Base-by-base conservation (phyloP, 2,329 filamentous ascomycete species). In the Trichoderma arundinaceum region DNA sequence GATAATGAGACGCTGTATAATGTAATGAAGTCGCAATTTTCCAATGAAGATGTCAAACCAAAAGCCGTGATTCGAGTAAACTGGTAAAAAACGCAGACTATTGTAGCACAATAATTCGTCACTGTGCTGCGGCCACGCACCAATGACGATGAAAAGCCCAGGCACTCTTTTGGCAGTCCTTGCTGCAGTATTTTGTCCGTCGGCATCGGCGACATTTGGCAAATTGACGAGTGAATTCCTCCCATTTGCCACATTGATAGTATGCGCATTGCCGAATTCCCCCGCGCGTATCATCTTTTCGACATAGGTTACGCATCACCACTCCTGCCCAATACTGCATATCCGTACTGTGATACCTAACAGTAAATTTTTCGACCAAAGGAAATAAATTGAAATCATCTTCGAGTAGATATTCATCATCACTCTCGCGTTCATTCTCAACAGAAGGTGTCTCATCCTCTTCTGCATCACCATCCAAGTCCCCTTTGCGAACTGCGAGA, bases 261-360 rank as follows among this genome's bases (percentile, higher is more conserved):
- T 97, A 97, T 62, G 95, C 95, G 77, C 95, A 99, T 77, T 99
- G 95, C 65, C 95, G 86, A 71, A 99, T 98, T 66, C 95, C 95
- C 48, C 95, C 95, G 54, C 92, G 87, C 10, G 91, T 92, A 75
- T 99, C 95, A 76, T 99, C 95, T 80, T 99, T 99, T 69, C 95
- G 92, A 83, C 95, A 99, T 57, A 99, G 86, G 76, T 99, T 99
- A 69, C 95, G 88, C 95, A 99, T 99, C 52, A 99, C 95, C 15
- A 99, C 95, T 68, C 94, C 95, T 17, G 95, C 95, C 95, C 95
- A 99, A 81, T 99, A 99, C 77, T 97, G 94, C 95, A 99, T 99
- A 76, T 97, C 94, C 67, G 92, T 92, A 69, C 92, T 93, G 79
- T 97, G 92, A 75, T 97, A 93, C 69, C 95, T 89, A 35, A 97